Conservation (phyloP, 257 asterid species). For the Cinchona pubescens region DNA sequence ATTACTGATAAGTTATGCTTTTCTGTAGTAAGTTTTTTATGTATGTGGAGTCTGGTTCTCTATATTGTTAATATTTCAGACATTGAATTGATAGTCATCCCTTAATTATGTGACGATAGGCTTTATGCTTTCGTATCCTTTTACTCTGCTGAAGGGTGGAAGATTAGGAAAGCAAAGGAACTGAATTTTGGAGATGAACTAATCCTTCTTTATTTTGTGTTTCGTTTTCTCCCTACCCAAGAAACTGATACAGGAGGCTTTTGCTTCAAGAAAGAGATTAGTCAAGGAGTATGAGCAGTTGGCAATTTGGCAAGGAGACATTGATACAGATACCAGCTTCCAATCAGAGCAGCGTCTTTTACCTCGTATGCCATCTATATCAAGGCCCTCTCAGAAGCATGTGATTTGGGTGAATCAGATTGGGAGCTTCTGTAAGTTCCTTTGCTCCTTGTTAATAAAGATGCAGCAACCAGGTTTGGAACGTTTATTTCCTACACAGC, state of each 20-base stretch:
- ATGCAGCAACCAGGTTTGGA: neutral
- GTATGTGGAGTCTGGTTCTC: neutral
- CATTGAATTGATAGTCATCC: neutral
- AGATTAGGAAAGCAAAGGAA: neutral
- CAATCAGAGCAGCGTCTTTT: conserved; percentile 21
- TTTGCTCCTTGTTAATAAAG: neutral
- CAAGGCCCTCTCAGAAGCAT: conserved; percentile 24
- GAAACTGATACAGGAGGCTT: conserved; percentile 58
- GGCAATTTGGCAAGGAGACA: conserved; percentile 57
- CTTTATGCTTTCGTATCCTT: neutral
- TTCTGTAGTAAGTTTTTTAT: neutral
- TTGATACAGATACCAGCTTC: conserved; percentile 43
- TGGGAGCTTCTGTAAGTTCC: conserved; percentile 62
- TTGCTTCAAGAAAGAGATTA: conserved; percentile 62
- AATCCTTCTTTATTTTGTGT: neutral
- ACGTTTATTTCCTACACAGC: conserved; percentile 8
- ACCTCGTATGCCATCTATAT: conserved; percentile 25
- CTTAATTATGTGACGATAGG: neutral
- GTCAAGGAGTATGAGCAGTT: conserved; percentile 69
- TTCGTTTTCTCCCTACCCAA: conserved; percentile 18
- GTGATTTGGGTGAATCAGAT: conserved; percentile 42
- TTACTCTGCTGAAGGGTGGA: neutral
- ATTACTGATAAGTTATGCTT: neutral
- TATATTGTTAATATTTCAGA: neutral
- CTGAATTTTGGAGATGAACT: neutral